Percentiles rank a stretch among this genome's conserved stretches.
Conservation (phyloP, 257 asterid species). For the Paulownia fortunei region DNA sequence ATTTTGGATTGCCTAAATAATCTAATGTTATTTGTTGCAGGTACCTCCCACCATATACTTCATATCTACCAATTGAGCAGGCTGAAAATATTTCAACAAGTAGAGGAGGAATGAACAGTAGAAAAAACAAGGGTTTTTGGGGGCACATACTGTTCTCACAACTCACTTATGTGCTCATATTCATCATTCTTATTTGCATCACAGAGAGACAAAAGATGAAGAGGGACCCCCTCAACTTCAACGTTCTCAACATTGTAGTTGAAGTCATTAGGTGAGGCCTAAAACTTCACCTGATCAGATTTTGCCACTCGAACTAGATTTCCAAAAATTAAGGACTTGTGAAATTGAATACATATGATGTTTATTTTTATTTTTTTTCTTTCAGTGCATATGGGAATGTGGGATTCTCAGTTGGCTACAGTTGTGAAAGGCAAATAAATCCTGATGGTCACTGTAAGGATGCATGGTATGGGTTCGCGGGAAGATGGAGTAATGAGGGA, state of each 20-base stretch:
- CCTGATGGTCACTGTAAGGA: constrained; percentile 36
- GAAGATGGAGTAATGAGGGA: constrained; percentile 60
- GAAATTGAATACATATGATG: too few relatives aligned
- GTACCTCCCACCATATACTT: constrained; percentile 65
- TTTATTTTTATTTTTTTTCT: neutral
- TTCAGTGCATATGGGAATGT: constrained; percentile 68
- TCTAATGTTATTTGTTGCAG: constrained; percentile 27
- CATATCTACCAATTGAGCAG: constrained; percentile 41
- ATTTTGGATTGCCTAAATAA: too few relatives aligned
- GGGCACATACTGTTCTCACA: constrained; percentile 47
- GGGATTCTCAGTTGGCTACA: constrained; percentile 61
- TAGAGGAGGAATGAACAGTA: neutral
- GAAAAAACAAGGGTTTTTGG: constrained; percentile 1
- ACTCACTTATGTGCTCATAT: constrained; percentile 46
- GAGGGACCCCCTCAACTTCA: constrained; percentile 66
- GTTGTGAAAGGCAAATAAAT: constrained; percentile 48
- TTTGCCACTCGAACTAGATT: too few relatives aligned
- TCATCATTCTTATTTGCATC: constrained; percentile 51
- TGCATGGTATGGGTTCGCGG: constrained; percentile 51
- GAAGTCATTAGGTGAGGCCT: constrained; percentile 56
- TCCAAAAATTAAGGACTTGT: too few relatives aligned
- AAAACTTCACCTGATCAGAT: too few relatives aligned
- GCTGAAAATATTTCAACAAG: neutral
- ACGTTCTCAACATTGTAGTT: constrained; percentile 45
- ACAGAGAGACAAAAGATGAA: constrained; percentile 49